Evolutionary conservation across 2,329 filamentous ascomycete genomes (phyloP).

Genomic region (Colletotrichum spinosum): DNA sequence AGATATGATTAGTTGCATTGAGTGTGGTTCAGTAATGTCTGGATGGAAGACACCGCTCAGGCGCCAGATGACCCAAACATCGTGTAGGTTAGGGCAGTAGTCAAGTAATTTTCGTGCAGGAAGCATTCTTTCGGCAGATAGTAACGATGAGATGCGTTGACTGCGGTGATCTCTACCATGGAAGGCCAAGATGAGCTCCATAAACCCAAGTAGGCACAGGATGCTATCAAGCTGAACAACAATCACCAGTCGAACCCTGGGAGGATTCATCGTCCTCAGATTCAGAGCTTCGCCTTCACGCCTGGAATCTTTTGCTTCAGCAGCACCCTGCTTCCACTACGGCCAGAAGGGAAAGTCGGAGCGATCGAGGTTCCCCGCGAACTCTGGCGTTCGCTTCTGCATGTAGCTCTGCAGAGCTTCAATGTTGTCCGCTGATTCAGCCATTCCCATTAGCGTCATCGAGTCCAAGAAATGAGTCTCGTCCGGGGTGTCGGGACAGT

Average conservation of each 20-base stretch:
- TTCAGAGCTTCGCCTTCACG: not conserved
- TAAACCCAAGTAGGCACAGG: no score
- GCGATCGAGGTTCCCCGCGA: not conserved
- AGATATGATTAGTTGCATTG: no score
- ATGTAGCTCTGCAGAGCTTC: not conserved
- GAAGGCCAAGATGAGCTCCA: no score
- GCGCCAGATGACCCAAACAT: no score
- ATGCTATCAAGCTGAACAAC: not conserved
- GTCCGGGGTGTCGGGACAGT: constrained; percentile 17
- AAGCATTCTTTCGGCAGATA: no score
- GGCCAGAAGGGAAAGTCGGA: constrained; percentile 11
- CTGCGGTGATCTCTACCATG: no score
- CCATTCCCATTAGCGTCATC: not conserved
- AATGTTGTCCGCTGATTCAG: constrained; percentile 3
- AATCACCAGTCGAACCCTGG: not conserved
- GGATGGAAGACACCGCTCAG: no score
- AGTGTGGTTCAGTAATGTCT: no score
- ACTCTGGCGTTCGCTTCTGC: constrained; percentile 5
- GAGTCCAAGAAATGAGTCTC: constrained; percentile 24
- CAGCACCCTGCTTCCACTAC: not conserved
- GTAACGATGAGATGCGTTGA: no score
- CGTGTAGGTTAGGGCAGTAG: no score
- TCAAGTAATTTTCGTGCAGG: no score
- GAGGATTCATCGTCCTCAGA: not conserved
- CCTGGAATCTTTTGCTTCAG: not conserved